Conservation (phyloP, 176 grass and related monocot species). For the Rhipidocladum racemiflorum region DNA sequence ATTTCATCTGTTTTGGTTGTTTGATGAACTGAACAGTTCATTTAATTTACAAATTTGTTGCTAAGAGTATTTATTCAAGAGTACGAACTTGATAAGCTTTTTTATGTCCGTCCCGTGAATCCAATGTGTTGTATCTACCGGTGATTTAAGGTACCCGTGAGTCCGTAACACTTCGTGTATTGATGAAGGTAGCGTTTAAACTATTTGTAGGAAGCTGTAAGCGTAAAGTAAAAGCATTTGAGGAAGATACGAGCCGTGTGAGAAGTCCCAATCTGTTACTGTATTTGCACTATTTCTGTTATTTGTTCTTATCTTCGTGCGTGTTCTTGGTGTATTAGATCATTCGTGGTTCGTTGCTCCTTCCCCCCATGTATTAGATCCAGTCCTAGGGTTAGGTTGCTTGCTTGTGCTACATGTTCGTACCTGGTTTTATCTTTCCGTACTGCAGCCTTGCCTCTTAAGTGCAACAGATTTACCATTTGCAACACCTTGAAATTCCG, state of each 20-base stretch:
- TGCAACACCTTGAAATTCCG: too few relatives aligned
- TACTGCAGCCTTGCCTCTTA: neutral
- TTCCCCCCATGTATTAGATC: neutral
- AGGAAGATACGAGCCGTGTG: neutral
- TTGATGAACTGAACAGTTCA: neutral
- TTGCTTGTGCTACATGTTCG: neutral
- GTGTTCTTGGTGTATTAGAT: neutral
- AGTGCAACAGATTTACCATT: too few relatives aligned
- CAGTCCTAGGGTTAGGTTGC: neutral
- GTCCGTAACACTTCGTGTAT: neutral
- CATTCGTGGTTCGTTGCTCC: neutral
- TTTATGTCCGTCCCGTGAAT: neutral
- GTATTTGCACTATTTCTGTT: neutral
- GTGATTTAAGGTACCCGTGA: neutral
- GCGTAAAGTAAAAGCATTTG: neutral
- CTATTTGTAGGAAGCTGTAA: neutral
- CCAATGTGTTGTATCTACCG: neutral
- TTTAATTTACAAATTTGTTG: neutral
- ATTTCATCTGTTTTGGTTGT: neutral
- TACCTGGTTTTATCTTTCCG: neutral
- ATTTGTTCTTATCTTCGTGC: neutral
- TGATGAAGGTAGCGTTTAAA: neutral
- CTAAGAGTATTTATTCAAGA: slow-evolving; percentile 1
- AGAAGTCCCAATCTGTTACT: neutral
- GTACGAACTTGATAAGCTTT: neutral